These are phyloP conservation scores for Penicillium freii DNA, from an alignment of 2,329 filamentous ascomycete species.

Conservation along the genomic window DNA sequence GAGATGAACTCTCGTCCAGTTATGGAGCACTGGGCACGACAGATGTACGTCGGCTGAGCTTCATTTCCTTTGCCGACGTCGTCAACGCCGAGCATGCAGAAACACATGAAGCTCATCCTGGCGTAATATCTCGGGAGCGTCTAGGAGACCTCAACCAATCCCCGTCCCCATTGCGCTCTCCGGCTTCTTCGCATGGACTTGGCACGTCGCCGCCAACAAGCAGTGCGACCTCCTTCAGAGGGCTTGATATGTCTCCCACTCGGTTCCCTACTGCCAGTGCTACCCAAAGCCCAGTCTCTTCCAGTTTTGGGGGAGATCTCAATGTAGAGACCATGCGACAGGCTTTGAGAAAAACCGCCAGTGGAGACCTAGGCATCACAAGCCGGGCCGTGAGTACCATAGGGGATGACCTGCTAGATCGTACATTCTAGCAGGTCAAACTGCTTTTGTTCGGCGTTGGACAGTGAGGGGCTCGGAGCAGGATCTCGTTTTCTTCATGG, in stretches of 20 bases:
- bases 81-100: slow-evolving; percentile 68
- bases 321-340: slow-evolving; percentile 94
- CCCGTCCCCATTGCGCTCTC: slow-evolving; percentile 76
- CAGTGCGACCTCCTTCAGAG: slow-evolving; percentile 71
- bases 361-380: slow-evolving; percentile 65
- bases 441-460: slow-evolving; percentile 1
- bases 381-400: slow-evolving; percentile 34
- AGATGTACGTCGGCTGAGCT: slow-evolving; percentile 81
- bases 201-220: slow-evolving; percentile 73
- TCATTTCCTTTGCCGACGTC: slow-evolving; percentile 96
- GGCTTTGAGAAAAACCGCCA: slow-evolving; percentile 79
- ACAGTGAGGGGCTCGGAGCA: neutral
- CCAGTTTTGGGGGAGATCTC: slow-evolving; percentile 63
- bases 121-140: slow-evolving; percentile 17
- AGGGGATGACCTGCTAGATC: slow-evolving; percentile 34
- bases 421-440: slow-evolving; percentile 21
- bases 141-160: slow-evolving; percentile 56
- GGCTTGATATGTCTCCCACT: slow-evolving; percentile 66
- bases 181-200: slow-evolving; percentile 67
- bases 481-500: slow-evolving; percentile 12
- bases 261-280: slow-evolving; percentile 60
- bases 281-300: slow-evolving; percentile 52
- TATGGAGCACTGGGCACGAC: slow-evolving; percentile 74
- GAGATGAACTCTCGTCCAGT: slow-evolving; percentile 67
- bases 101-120: slow-evolving; percentile 32